Base-by-base conservation (phyloP, 1,284 basidiomycete species). In the Fistulina hepatica region DNA sequence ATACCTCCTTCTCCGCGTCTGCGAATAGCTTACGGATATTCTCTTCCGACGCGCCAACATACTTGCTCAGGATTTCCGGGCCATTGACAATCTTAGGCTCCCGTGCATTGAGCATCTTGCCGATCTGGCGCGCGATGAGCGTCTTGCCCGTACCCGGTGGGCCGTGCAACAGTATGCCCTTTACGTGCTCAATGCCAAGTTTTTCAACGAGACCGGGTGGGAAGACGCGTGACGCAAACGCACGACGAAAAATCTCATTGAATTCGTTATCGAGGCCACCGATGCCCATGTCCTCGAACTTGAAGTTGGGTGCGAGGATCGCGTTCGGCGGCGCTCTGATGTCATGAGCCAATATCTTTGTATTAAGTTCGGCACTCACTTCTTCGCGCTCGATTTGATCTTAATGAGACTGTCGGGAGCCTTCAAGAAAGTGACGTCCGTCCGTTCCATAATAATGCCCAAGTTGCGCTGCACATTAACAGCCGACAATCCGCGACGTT, bases 221-320 rank as follows among this genome's bases (percentile, higher is more conserved):
- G 63, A 98, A 98, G 32, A 99, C 93, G 41, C 95, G 90, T 42
- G 86, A 92, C 0, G 95, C 94, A 57, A 99, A 99, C 0, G 95
- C 95, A 55, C 95, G 85, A 58, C 95, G 88, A 69, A 99, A 99
- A 56, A 99, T 99, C 40, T 90, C 81, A 41, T 79, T 79, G 55
- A 99, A 99, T 56, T 99, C 95, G 6, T 76, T 70, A 59, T 99
- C 95, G 27, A 99, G 70, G 56, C 95, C 95, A 56, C 95, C 95
- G 52, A 99, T 97, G 19, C 95, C 95, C 94, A 99, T 98, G 59
- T 99, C 95, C 56, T 97, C 89, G 49, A 99, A 99, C 61, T 95
- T 97, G 76, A 99, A 99, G 64, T 97, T 97, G 3, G 95, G 91
- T 2, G 92, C 83, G 7, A 99, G 71, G 51, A 99, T 97, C 0